Conservation (phyloP, 2,329 filamentous ascomycete species). For the Pseudocercospora fuligena region DNA sequence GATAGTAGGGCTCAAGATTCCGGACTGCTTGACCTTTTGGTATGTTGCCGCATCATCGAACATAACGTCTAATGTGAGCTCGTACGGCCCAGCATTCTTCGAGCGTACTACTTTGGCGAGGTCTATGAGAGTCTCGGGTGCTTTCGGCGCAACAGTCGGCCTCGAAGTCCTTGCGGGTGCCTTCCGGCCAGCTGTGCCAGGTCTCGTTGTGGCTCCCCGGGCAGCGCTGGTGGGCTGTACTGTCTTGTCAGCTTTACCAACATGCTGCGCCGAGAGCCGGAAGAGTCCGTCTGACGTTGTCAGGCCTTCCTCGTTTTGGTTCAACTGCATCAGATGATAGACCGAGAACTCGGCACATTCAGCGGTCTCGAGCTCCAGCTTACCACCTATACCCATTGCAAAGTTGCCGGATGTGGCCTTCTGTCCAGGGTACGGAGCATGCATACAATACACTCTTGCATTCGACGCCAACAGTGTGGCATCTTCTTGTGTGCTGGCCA, state of each 20-base stretch:
- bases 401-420: constrained; percentile 15
- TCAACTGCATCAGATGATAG: constrained; percentile 11
- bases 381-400: constrained; percentile 9
- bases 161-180: not conserved
- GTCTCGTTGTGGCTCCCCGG: not conserved
- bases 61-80: constrained; percentile 56
- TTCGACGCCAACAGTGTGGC: constrained; percentile 1
- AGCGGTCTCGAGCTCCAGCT: constrained; percentile 4
- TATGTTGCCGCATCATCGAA: constrained; percentile 43
- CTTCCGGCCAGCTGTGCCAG: not conserved
- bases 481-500: constrained; percentile 10
- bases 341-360: constrained; percentile 13
- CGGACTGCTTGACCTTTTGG: constrained; percentile 28
- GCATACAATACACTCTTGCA: constrained; percentile 7
- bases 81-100: constrained; percentile 60
- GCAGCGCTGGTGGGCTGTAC: not conserved
- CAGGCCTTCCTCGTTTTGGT: constrained; percentile 4
- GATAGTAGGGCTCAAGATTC: constrained; percentile 39
- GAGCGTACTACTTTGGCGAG: constrained; percentile 47
- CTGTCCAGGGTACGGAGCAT: constrained; percentile 12
- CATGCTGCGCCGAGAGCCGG: not conserved
- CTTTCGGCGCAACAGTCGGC: not conserved
- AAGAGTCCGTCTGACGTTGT: not conserved
- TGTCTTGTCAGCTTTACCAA: not conserved
- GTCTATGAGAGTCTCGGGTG: constrained; percentile 4